Evolutionary conservation across 306 rosid genomes (phyloP), one percentile per base, ranked within the genome.

Genomic region (Acacia acuminata): DNA sequence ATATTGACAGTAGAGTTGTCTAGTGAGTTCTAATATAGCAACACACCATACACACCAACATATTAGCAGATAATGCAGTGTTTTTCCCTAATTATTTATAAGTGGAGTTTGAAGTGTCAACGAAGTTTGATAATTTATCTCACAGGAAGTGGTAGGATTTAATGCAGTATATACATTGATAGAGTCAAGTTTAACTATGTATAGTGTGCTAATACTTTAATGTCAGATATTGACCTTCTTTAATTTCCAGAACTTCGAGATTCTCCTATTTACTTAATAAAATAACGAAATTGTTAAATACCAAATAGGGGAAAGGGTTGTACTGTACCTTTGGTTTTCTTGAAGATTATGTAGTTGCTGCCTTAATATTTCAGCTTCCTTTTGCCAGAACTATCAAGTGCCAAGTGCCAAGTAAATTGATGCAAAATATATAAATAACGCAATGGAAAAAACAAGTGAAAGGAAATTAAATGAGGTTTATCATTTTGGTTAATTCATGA

Each of bases 281-380:
- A 82, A 58, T 34, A 47, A 69, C 68, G 19, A 53, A 73, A 38
- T 13, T 22, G 63, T 51, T 75, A 4, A 63, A 8, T 24, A 44
- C 22, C 71, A 51, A 79, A 76, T n/a, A n/a, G n/a, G n/a, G n/a
- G n/a, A 76, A 87, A 84, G 38, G 10, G 15, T 60, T 32, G 53
- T 88, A 94, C 98, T 32, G 53, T 89, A 94, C 98, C 97, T 74
- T 51, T 93, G 90, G 48, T 78, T 88, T 69, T 91, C 94, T 85
- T 87, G 94, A 79, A 94, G 91, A 87, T 53, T 82, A 74, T 93
- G 90, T 17, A 93, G 76, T 85, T 90, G 89, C 84, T 94, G 94
- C 88, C 87, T 88, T 79, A 93, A 86, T 51, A 82, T 60, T 68
- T 88, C 91, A 78, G 84, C 94, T 78, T 94, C 98, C 87, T 85